Conservation (phyloP, 2,329 filamentous ascomycete genomes). For the Dothidotthia symphoricarpi region DNA sequence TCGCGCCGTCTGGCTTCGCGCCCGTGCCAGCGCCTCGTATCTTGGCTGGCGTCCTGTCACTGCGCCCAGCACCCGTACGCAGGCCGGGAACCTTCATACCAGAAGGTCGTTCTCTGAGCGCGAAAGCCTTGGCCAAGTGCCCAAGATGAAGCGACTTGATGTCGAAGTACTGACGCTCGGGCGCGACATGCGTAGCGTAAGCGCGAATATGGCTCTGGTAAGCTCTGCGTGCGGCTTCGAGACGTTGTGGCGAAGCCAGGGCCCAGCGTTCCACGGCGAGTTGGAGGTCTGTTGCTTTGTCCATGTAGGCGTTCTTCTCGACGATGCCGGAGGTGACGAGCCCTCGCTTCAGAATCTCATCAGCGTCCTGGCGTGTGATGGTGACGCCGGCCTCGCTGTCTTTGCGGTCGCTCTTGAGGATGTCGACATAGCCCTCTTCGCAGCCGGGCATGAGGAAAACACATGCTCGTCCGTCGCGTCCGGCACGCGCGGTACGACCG, state of each 20-base stretch:
- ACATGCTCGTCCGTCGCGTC: slow-evolving; percentile 78
- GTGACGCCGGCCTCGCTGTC: slow-evolving; percentile 57
- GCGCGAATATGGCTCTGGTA: slow-evolving; percentile 92
- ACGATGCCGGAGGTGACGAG: slow-evolving; percentile 47
- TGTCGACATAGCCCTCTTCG: slow-evolving; percentile 85
- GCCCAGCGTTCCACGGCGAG: slow-evolving; percentile 66
- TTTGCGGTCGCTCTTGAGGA: slow-evolving; percentile 70
- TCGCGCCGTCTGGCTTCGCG: slow-evolving; percentile 37
- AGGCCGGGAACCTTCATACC: slow-evolving; percentile 63
- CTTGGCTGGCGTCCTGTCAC: slow-evolving; percentile 37
- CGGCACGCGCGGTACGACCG: slow-evolving; percentile 90
- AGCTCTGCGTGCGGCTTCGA: slow-evolving; percentile 78
- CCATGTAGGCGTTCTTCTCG: slow-evolving; percentile 59
- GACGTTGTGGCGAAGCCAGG: slow-evolving; percentile 62
- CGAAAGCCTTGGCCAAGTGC: slow-evolving; percentile 92
- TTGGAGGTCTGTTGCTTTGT: slow-evolving; percentile 65
- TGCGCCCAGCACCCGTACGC: slow-evolving; percentile 45
- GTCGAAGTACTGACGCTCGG: slow-evolving; percentile 84
- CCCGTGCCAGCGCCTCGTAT: slow-evolving; percentile 37
- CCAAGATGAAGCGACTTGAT: slow-evolving; percentile 88
- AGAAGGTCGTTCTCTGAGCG: slow-evolving; percentile 80
- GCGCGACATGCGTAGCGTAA: slow-evolving; percentile 88
- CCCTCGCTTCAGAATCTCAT: slow-evolving; percentile 66
- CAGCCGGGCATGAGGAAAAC: slow-evolving; percentile 88
- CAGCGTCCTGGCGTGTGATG: slow-evolving; percentile 60